Percentiles rank a stretch among this genome's conserved stretches.
phyloP scores from a whole-genome alignment of 768 basidiomycete genomes.

The Termitomyces sp. region DNA sequence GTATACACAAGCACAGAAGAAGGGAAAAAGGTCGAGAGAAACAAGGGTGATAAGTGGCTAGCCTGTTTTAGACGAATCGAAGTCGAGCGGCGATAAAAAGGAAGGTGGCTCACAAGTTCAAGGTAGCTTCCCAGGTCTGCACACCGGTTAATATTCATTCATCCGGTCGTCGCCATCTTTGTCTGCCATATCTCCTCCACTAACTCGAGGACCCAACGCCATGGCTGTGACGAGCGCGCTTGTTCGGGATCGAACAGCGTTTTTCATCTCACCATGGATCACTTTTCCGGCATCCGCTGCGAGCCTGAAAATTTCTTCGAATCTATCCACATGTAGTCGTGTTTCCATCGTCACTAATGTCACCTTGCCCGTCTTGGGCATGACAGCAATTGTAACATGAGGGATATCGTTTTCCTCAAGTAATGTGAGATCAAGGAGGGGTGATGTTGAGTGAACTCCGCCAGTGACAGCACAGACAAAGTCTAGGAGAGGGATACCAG shows the following conservation, averaged over 20 bases:
- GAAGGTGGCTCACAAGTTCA: constrained; percentile 4
- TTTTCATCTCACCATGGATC: constrained; percentile 81
- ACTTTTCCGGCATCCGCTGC: constrained; percentile 74
- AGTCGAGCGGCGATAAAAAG: constrained; percentile 22
- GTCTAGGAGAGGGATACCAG: constrained; percentile 87
- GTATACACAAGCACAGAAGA: constrained; percentile 89
- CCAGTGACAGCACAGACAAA: constrained; percentile 88
- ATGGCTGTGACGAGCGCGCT: constrained; percentile 56
- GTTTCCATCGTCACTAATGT: constrained; percentile 93
- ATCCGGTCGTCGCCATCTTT: constrained; percentile 33
- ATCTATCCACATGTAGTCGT: constrained; percentile 85
- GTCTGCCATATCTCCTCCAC: constrained; percentile 20
- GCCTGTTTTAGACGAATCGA: constrained; percentile 79
- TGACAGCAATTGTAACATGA: constrained; percentile 79
- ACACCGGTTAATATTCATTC: constrained; percentile 23
- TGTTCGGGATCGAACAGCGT: constrained; percentile 60
- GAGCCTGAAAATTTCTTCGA: constrained; percentile 81
- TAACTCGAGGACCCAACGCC: constrained; percentile 36
- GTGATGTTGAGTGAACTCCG: constrained; percentile 75
- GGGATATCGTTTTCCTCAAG: constrained; percentile 92
- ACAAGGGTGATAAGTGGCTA: constrained; percentile 86
- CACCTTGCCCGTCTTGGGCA: constrained; percentile 83
- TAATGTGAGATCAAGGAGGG: constrained; percentile 81
- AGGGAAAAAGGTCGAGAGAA: constrained; percentile 93
- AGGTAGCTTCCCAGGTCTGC: constrained; percentile 1